Base-by-base conservation (phyloP, 176 grass and related monocot genomes). In the Elaeis guineensis region DNA sequence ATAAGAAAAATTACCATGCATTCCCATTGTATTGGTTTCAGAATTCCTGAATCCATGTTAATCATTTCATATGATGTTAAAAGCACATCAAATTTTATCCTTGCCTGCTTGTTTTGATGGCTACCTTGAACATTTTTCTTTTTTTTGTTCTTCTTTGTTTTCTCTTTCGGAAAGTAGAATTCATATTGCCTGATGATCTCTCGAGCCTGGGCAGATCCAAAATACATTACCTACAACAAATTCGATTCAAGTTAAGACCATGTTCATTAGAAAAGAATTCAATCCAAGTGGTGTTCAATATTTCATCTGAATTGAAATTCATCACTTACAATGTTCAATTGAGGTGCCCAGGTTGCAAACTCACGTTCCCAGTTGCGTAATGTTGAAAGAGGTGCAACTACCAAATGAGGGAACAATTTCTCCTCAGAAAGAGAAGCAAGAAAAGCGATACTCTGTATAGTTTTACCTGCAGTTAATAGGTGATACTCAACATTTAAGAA, bases 61-160 rank as follows among this genome's bases (percentile, higher is more conserved):
- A 99, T 89, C 94, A 99, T 99, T 82, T 99, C 94, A 77, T 99
- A 99, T 71, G 94, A 93, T 65, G 94, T 99, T 70, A 99, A 73
- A 62, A 99, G 89, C 62, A 99, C 94, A 74, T 99, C 89, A 83
- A 99, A 99, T 51, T 92, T 99, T 79, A 93, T 87, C 75, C 82
- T 89, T 49, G 85, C 80, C 55, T 93, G 84, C 71, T 76, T 99
- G 32, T 73, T 93, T 54, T 77, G 75, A 64, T 74, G 86, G 59
- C 35, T 83, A 69, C 67, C 65, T 50, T 79, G 75, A 73, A 63
- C 61, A 67, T 70, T 28, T 80, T 85, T 89, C 77, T 77, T 93
- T 64, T 92, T 93, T 77, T 99, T 99, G 21, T 69, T 59, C 70
- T 98, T 98, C 58, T 86, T 92, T 21, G 17, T 7, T 30, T 91